A percentile compares a stretch with the other conserved stretches of the same genome.
Evolutionary conservation across 2,329 filamentous ascomycete species (phyloP).

Genomic region (Aspergillus texensis): DNA sequence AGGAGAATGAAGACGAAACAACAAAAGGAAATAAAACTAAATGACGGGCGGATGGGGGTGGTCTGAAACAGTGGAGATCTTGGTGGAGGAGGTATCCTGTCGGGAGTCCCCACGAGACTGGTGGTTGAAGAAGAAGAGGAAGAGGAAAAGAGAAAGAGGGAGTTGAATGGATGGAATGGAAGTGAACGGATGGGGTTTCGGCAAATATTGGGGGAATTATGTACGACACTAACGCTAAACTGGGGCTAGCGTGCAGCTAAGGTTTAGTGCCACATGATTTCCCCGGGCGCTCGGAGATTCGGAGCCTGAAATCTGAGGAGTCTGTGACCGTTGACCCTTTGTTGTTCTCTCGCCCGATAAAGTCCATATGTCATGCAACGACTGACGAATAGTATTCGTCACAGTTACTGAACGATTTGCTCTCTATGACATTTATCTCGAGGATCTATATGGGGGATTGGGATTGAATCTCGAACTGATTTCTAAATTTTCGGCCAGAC

Average conservation of each 20-base stretch:
- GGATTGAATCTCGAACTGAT: not conserved
- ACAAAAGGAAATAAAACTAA: not conserved
- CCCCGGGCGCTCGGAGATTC: not conserved
- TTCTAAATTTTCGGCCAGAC: not conserved
- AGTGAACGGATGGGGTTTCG: conserved; percentile 2
- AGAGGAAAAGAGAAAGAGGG: not conserved
- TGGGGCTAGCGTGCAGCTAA: not conserved
- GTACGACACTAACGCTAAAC: not conserved
- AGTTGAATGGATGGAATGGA: not conserved
- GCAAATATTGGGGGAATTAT: not conserved
- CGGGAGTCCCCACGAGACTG: not conserved
- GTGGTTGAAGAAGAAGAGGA: not conserved
- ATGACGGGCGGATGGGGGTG: not conserved
- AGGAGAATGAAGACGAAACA: not conserved
- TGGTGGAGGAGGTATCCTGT: not conserved
- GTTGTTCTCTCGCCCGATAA: not conserved
- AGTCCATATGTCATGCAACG: too few species aligned
- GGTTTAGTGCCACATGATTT: conserved; percentile 5
- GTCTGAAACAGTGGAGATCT: not conserved
- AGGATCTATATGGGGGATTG: not conserved
- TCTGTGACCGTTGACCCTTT: not conserved
- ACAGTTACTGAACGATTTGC: not conserved
- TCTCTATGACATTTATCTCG: not conserved
- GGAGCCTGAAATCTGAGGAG: not conserved
- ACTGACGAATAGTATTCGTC: not conserved